Conservation (phyloP, 495 filamentous ascomycete species). For the Oidiodendron maius region DNA sequence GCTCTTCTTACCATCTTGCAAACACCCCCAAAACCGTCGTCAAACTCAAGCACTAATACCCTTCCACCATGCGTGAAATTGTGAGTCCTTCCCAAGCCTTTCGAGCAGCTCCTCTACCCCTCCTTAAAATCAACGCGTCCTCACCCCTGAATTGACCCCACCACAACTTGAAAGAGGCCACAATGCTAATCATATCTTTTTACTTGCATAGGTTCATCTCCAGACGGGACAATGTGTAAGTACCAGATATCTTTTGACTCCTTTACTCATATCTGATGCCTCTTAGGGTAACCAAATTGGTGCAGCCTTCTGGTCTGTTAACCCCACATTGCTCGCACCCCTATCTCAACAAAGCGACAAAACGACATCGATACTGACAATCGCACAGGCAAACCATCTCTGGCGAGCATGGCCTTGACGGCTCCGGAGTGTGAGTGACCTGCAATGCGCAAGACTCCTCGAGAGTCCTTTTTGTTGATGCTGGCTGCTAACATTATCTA, state of each 20-base stretch:
- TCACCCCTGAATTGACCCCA: constrained; percentile 42
- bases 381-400: constrained; percentile 79
- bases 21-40: constrained; percentile 22
- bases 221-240: constrained; percentile 98
- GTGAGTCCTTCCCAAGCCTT: constrained; percentile 48
- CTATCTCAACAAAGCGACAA: constrained; percentile 12
- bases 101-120: constrained; percentile 17
- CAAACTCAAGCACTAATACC: constrained; percentile 22
- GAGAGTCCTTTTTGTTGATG: constrained; percentile 32
- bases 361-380: constrained; percentile 23
- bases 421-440: constrained; percentile 75
- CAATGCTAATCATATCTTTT: constrained; percentile 31
- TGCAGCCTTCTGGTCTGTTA: constrained; percentile 92
- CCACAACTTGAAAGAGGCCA: constrained; percentile 34
- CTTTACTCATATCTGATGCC: constrained; percentile 33
- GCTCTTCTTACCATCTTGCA: constrained; percentile 22
- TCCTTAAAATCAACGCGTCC: constrained; percentile 17
- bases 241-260: constrained; percentile 27
- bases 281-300: constrained; percentile 98
- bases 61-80: constrained; percentile 84
- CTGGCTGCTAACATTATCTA: constrained; percentile 31
- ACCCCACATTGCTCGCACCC: constrained; percentile 9
- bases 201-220: constrained; percentile 73
- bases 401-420: constrained; percentile 98
- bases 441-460: too few relatives aligned